A percentile compares a stretch with the other conserved stretches of the same genome.
Evolutionary conservation across 768 basidiomycete species (phyloP).

Genomic region (Pleurotus sapidus): DNA sequence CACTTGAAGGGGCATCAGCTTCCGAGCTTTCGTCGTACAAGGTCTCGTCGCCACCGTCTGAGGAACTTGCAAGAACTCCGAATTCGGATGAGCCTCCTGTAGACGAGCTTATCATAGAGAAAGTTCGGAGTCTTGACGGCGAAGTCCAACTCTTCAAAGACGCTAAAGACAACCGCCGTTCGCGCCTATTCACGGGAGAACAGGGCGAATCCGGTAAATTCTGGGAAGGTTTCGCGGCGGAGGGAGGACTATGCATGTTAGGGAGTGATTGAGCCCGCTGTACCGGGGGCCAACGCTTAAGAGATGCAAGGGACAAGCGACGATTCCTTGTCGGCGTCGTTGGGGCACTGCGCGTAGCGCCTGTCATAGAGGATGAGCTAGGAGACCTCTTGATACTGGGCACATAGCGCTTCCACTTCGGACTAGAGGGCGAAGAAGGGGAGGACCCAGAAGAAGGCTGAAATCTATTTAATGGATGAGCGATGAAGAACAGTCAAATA

Average conservation of each 20-base stretch:
- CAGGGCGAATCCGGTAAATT: not conserved
- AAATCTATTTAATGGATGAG: too few relatives aligned
- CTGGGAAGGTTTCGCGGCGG: not conserved
- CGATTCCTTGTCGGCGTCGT: not conserved
- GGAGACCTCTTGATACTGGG: not conserved
- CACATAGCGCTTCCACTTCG: not conserved
- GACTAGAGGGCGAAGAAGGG: not conserved
- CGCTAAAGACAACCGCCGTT: not conserved
- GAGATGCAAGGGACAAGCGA: not conserved
- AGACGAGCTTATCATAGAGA: not conserved
- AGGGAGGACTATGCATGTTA: not conserved
- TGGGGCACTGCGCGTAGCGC: not conserved
- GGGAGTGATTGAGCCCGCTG: not conserved
- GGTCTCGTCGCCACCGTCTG: not conserved
- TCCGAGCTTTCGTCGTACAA: not conserved
- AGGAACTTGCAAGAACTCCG: not conserved
- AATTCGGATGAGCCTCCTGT: not conserved
- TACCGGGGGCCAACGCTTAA: not conserved
- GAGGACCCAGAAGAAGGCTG: too few relatives aligned
- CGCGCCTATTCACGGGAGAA: not conserved
- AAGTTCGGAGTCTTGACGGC: not conserved
- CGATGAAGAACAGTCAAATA: too few relatives aligned
- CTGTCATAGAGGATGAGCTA: not conserved
- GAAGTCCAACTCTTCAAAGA: not conserved
- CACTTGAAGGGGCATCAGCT: not conserved